phyloP scores from a whole-genome alignment of 2,329 filamentous ascomycete genomes.

The Biscogniauxia marginata region DNA sequence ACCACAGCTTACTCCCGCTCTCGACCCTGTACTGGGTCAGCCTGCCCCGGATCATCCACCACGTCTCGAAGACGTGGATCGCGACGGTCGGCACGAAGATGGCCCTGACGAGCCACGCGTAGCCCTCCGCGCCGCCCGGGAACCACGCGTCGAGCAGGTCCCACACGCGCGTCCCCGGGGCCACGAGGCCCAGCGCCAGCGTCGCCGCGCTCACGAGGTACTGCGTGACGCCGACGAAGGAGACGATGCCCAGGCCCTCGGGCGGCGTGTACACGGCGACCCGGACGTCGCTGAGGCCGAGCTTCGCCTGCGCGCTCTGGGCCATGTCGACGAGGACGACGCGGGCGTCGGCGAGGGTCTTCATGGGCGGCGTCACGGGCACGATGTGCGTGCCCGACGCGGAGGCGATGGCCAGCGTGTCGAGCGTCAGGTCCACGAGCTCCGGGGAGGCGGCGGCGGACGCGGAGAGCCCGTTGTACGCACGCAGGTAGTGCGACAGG shows the following conservation, averaged over 20 bases:
- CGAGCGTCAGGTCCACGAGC: slow-evolving; percentile 65
- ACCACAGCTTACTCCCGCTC: slow-evolving; percentile 49
- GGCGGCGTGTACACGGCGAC: slow-evolving; percentile 43
- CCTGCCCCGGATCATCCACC: slow-evolving; percentile 47
- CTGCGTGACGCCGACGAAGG: slow-evolving; percentile 54
- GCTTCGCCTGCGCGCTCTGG: slow-evolving; percentile 51
- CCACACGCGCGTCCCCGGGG: slow-evolving; percentile 50
- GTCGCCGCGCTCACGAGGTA: slow-evolving; percentile 52
- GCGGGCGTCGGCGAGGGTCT: slow-evolving; percentile 65
- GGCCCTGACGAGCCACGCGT: slow-evolving; percentile 56
- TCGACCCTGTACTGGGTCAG: slow-evolving; percentile 49
- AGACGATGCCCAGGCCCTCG: slow-evolving; percentile 44
- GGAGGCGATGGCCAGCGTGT: slow-evolving; percentile 59
- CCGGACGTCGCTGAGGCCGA: slow-evolving; percentile 55
- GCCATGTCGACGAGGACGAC: slow-evolving; percentile 71
- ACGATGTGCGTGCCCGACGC: slow-evolving; percentile 51
- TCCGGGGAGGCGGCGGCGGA: slow-evolving; percentile 55
- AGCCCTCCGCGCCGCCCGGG: slow-evolving; percentile 57
- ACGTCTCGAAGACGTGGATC: slow-evolving; percentile 66
- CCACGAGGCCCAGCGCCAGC: slow-evolving; percentile 48
- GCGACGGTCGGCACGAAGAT: slow-evolving; percentile 59
- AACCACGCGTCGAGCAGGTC: slow-evolving; percentile 48
- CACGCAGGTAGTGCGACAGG: slow-evolving; percentile 73
- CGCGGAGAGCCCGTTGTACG: slow-evolving; percentile 61
- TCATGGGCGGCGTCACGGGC: slow-evolving; percentile 68